Conservation (phyloP, 768 basidiomycete species). For the Hericium coralloides region DNA sequence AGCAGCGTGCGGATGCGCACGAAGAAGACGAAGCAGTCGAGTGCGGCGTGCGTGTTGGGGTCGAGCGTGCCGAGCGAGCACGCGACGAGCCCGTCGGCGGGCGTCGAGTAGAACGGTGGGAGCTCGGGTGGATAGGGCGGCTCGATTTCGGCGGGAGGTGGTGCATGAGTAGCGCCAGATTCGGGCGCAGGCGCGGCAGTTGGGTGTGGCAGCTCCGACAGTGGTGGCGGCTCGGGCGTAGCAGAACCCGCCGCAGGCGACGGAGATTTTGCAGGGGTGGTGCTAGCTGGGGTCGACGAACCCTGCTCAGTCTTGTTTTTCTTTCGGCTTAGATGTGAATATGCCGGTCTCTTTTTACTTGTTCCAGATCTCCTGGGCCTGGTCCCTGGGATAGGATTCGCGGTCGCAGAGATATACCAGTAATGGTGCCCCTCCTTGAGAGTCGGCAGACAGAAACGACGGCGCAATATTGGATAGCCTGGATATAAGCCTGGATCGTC, state of each 20-base stretch:
- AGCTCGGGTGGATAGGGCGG: not conserved
- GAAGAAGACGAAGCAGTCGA: slow-evolving; percentile 4
- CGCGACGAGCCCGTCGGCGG: slow-evolving; percentile 2
- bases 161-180: not conserved
- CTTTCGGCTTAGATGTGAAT: too few species aligned
- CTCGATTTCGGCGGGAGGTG: not conserved
- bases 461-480: not conserved
- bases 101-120: not conserved
- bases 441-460: slow-evolving; percentile 1
- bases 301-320: not conserved
- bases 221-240: too few species aligned
- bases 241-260: not conserved
- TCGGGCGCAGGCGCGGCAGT: not conserved
- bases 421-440: slow-evolving; percentile 17
- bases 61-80: slow-evolving; percentile 3
- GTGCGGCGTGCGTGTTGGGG: not conserved
- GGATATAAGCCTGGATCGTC: not conserved
- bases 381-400: slow-evolving; percentile 36
- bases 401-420: slow-evolving; percentile 47
- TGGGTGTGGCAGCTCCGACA: too few species aligned
- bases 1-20: slow-evolving; percentile 1
- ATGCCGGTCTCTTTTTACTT: too few species aligned
- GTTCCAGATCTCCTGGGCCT: not conserved
- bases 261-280: not conserved
- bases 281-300: not conserved